Evolutionary conservation across 108 stramenopile genomes (phyloP), one percentile per base, ranked within the genome.

Genomic region (Bacterosira constricta): DNA sequence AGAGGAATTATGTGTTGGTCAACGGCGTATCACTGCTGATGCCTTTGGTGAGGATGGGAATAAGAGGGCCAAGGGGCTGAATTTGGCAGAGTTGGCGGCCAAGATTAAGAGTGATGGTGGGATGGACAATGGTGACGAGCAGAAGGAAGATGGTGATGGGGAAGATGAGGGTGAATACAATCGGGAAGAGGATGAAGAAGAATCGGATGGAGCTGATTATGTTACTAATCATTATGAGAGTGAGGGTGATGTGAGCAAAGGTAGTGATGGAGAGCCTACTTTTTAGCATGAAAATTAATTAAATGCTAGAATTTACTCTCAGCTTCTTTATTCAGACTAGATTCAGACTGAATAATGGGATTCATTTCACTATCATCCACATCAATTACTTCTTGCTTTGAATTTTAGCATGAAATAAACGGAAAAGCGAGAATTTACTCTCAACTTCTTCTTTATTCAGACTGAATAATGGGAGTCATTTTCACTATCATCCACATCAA

Each of bases 151-250:
- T 12, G 63, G 84, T 20, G 64, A 49, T 0, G 82, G 70, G n/a
- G 86, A 87, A 37, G 81, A 85, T 21, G 51, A 56, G 12, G 73
- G 18, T 42, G 58, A 37, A 25, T 80, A 84, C 32, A n/a, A n/a
- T n/a, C n/a, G n/a, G n/a, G 88, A 86, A 13, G 81, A 86, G 42
- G 87, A 88, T 9, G 91, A 79, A 63, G 91, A 92, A 57, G 91
- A 92, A 61, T 85, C 76, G 12, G 80, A 81, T 58, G 80, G 75
- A 4, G 91, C 79, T 11, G 88, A 92, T 59, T 89, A 88, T 44
- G 87, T 75, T 12, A 68, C 64, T 15, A 80, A 92, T 71, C 87
- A 92, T 53, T 89, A 88, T 46, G 88, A 79, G 55, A 84, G 83
- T 60, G 88, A 84, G 46, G 73, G 67, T 12, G 86, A 88, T 53